Conservation (phyloP, 257 asterid genomes). For the Henckelia pumila region DNA sequence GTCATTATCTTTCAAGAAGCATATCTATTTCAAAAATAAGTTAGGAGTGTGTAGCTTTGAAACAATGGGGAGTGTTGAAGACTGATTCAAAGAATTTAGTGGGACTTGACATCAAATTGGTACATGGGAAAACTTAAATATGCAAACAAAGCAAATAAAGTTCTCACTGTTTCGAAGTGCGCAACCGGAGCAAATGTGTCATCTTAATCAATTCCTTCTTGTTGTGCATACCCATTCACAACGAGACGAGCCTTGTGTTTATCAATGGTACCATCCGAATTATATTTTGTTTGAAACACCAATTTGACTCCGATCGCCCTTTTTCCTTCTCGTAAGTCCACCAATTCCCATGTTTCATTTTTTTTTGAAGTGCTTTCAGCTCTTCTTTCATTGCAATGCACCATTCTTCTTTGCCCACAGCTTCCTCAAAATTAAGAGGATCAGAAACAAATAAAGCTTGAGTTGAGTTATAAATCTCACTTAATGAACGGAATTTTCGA, state of each 20-base stretch:
- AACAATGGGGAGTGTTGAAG: too few relatives aligned
- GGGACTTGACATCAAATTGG: conserved; percentile 23
- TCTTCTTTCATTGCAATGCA: not conserved
- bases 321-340: too few relatives aligned
- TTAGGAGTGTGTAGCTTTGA: too few relatives aligned
- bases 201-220: not conserved
- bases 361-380: not conserved
- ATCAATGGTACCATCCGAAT: too few relatives aligned
- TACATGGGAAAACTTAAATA: not conserved
- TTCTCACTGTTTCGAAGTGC: too few relatives aligned
- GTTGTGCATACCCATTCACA: not conserved
- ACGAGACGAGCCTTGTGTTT: not conserved
- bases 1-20: too few relatives aligned
- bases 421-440: not conserved
- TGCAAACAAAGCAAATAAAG: too few relatives aligned
- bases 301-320: too few relatives aligned
- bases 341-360: not conserved
- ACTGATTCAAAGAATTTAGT: too few relatives aligned
- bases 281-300: too few relatives aligned
- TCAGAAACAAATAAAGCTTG: not conserved
- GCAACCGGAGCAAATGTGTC: not conserved
- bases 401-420: not conserved
- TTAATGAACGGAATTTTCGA: not conserved
- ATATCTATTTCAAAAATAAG: too few relatives aligned
- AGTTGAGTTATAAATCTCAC: not conserved